Evolutionary conservation across 73 alveolate genomes (phyloP).

Genomic region (Tetrahymena elliotti): DNA sequence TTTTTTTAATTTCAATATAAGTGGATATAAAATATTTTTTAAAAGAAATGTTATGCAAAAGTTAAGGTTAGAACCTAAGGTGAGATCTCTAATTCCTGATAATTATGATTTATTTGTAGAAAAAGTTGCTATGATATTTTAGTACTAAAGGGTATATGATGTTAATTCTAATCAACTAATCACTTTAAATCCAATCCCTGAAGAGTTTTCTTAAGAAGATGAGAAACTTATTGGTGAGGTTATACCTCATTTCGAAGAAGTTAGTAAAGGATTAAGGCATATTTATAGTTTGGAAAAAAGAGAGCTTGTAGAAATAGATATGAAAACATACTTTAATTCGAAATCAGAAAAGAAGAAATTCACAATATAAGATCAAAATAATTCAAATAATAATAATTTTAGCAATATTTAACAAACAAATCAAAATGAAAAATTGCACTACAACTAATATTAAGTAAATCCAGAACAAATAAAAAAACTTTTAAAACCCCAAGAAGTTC

Average conservation of each 20-base stretch:
- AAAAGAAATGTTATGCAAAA: not conserved
- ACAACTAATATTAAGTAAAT: not conserved
- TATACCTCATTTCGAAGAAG: not conserved
- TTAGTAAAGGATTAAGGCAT: not conserved
- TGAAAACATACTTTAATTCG: not conserved
- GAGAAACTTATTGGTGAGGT: not conserved
- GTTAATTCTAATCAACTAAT: not conserved
- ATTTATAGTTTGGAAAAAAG: not conserved
- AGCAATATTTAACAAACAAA: not conserved
- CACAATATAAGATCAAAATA: not conserved
- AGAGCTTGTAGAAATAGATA: not conserved
- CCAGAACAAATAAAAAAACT: not conserved
- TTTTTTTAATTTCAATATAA: not conserved
- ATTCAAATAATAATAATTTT: not conserved
- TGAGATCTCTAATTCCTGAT: slow-evolving; percentile 1
- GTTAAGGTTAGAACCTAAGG: not conserved
- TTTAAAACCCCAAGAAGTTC: not conserved
- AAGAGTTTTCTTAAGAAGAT: not conserved
- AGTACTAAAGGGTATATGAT: slow-evolving; percentile 11
- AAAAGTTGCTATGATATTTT: slow-evolving; percentile 5
- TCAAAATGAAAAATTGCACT: not conserved
- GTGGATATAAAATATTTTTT: not conserved
- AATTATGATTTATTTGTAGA: slow-evolving; percentile 21
- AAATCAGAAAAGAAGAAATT: not conserved
- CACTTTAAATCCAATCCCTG: not conserved